Conservation (phyloP, 1,139 yeast species). For the Waltiozyma sp. region DNA sequence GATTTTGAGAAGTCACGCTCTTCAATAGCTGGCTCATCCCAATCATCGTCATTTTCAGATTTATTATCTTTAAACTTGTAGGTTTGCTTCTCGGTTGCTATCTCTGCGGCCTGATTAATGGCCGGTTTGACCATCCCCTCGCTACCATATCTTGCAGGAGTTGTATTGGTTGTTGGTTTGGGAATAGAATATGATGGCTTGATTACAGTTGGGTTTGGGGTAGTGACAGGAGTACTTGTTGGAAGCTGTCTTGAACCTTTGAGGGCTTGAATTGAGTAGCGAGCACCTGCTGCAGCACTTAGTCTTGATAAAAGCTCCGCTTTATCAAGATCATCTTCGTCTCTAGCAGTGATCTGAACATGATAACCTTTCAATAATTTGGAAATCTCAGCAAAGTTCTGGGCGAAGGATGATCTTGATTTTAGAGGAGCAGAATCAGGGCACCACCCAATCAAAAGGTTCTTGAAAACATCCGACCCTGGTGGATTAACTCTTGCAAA, state of each 20-base stretch:
- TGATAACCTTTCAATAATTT: slow-evolving; percentile 72
- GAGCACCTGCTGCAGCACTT: slow-evolving; percentile 90
- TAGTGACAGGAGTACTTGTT: not conserved
- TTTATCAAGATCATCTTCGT: slow-evolving; percentile 77
- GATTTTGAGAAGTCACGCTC: slow-evolving; percentile 57
- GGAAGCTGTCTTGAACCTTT: not conserved
- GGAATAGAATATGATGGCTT: slow-evolving; percentile 11
- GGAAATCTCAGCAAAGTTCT: slow-evolving; percentile 66
- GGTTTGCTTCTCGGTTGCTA: slow-evolving; percentile 1
- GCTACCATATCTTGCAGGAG: too few relatives aligned
- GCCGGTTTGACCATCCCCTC: slow-evolving; percentile 17
- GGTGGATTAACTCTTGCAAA: slow-evolving; percentile 81
- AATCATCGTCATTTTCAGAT: slow-evolving; percentile 37
- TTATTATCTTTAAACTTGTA: slow-evolving; percentile 18
- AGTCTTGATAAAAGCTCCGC: slow-evolving; percentile 65
- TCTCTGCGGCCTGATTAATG: slow-evolving; percentile 6
- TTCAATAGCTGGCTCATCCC: slow-evolving; percentile 56
- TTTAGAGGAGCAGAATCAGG: slow-evolving; percentile 77
- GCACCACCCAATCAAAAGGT: slow-evolving; percentile 87
- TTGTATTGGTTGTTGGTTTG: slow-evolving; percentile 30
- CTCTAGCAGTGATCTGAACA: slow-evolving; percentile 94
- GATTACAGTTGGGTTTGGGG: slow-evolving; percentile 4
- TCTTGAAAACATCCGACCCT: slow-evolving; percentile 78
- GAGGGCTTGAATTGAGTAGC: slow-evolving; percentile 56
- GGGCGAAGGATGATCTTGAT: slow-evolving; percentile 62